These are phyloP conservation scores for Pouteria campechiana DNA, from an alignment of 179 eudicot genomes.

Conservation along the genomic window DNA sequence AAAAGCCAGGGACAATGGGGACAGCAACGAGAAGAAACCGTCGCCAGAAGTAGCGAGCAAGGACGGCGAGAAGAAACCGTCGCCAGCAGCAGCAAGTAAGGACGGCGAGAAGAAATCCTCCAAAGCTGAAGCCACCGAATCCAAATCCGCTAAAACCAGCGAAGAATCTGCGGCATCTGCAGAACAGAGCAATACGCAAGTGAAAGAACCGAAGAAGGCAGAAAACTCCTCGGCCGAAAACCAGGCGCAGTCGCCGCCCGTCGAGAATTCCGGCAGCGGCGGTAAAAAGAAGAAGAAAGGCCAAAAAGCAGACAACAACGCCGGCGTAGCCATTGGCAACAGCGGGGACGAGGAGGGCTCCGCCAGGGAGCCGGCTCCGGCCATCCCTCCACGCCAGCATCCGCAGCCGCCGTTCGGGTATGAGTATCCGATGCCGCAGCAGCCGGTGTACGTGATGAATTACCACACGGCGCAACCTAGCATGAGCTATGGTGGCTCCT, in stretches of 20 bases:
- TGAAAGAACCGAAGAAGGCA: too few relatives aligned
- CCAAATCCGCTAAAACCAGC: background rate
- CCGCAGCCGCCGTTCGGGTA: slow-evolving; percentile 4
- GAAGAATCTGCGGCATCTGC: background rate
- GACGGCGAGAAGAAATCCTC: slow-evolving; percentile 1
- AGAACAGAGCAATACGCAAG: slow-evolving; percentile 6
- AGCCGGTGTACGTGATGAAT: slow-evolving; percentile 28
- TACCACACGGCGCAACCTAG: slow-evolving; percentile 19
- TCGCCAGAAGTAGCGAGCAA: too few relatives aligned
- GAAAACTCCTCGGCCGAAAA: background rate
- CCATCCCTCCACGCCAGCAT: slow-evolving; percentile 13
- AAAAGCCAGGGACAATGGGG: slow-evolving; percentile 1
- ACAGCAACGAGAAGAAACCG: too few relatives aligned
- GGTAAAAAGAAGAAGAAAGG: slow-evolving; percentile 20
- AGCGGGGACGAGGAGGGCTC: slow-evolving; percentile 4
- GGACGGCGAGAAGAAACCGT: too few relatives aligned
- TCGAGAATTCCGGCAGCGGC: background rate
- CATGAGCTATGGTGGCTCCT: slow-evolving; percentile 8
- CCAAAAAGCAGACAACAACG: slow-evolving; percentile 8
- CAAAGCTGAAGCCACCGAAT: background rate
- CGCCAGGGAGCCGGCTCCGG: slow-evolving; percentile 3
- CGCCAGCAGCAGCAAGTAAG: background rate
- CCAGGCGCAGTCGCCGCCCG: slow-evolving; percentile 3
- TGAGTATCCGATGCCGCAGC: slow-evolving; percentile 9
- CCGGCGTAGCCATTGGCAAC: slow-evolving; percentile 1